Evolutionary conservation across 2,329 filamentous ascomycete species (phyloP).

Genomic region (Diaporthe longicolla): DNA sequence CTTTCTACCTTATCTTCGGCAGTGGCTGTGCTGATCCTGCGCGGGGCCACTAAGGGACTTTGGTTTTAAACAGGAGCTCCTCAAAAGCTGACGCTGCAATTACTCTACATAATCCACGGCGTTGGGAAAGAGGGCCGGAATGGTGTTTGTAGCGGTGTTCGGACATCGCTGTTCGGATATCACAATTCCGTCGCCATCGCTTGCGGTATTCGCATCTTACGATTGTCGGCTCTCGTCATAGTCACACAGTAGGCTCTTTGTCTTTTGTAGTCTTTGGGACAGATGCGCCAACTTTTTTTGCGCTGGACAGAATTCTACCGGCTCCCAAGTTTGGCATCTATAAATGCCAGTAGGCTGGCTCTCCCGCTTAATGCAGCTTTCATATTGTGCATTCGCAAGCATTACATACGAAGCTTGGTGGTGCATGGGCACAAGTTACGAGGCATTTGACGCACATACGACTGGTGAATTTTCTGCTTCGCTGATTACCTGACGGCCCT

Average conservation of each 20-base stretch:
- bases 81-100: background rate
- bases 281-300: too few relatives aligned
- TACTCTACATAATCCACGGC: background rate
- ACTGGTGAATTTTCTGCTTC: too few relatives aligned
- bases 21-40: conserved; percentile 25
- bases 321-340: background rate
- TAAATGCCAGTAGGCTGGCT: background rate
- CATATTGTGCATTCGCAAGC: background rate
- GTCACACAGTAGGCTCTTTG: too few relatives aligned
- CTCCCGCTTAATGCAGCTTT: background rate
- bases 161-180: background rate
- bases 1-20: conserved; percentile 1
- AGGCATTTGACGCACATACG: too few relatives aligned
- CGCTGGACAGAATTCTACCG: too few relatives aligned
- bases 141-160: background rate
- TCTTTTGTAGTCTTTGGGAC: background rate
- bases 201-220: background rate
- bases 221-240: background rate
- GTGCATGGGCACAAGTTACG: too few relatives aligned
- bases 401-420: too few relatives aligned
- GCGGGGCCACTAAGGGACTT: background rate
- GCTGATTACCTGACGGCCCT: background rate
- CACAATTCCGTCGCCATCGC: background rate
- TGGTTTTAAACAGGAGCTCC: background rate
- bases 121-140: background rate